phyloP scores from a whole-genome alignment of 306 rosid genomes.

The Prinsepia uniflora region DNA sequence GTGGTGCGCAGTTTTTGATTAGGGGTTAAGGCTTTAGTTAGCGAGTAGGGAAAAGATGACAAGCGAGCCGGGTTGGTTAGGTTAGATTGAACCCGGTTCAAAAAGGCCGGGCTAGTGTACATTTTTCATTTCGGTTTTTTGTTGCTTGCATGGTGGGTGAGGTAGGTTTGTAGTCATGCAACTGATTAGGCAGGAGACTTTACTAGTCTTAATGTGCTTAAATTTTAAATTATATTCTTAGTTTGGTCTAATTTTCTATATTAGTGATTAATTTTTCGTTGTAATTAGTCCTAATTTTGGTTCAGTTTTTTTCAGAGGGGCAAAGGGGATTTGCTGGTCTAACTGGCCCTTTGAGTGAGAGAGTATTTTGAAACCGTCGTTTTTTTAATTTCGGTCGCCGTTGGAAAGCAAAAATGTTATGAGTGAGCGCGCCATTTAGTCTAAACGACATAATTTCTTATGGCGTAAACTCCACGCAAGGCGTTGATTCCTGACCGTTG shows the following conservation, averaged over 20 bases:
- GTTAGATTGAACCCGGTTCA: slow-evolving; percentile 36
- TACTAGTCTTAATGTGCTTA: background rate
- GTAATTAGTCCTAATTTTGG: background rate
- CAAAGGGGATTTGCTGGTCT: slow-evolving; percentile 15
- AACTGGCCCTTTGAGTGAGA: background rate
- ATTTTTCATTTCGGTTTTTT: slow-evolving; percentile 13
- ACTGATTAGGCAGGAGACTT: slow-evolving; percentile 34
- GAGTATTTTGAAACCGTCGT: slow-evolving; percentile 25
- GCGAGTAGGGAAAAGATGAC: slow-evolving; percentile 19
- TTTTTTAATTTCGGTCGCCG: slow-evolving; percentile 27
- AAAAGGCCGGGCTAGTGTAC: slow-evolving; percentile 44
- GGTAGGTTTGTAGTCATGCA: slow-evolving; percentile 44
- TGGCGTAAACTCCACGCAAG: slow-evolving; percentile 25
- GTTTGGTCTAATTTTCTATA: background rate
- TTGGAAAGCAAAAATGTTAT: slow-evolving; percentile 45
- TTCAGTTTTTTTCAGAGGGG: slow-evolving; percentile 6
- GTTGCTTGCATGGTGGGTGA: slow-evolving; percentile 31
- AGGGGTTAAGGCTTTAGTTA: background rate
- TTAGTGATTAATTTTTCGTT: background rate
- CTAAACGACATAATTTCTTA: slow-evolving; percentile 13
- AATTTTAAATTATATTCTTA: background rate
- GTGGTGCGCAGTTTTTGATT: slow-evolving; percentile 52
- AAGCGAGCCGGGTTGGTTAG: slow-evolving; percentile 10
- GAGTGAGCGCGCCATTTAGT: slow-evolving; percentile 12
- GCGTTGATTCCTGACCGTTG: slow-evolving; percentile 19